Base-by-base conservation (phyloP, 2,329 filamentous ascomycete genomes). In the Ceratocystis papillata region DNA sequence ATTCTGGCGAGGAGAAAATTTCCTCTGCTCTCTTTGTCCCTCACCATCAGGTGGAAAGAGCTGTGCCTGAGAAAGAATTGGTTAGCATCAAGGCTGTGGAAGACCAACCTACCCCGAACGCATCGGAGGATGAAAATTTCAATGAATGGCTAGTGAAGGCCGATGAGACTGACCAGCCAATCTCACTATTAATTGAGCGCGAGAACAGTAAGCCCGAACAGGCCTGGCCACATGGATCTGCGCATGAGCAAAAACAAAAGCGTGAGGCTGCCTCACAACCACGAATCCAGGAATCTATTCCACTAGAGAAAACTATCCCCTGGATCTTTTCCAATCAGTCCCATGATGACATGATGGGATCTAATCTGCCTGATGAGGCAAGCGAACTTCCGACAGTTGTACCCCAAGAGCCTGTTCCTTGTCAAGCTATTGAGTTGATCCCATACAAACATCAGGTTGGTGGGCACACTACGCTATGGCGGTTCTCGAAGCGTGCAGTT, bases 401-500 rank as follows among this genome's bases (percentile, higher is more conserved):
- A n/a, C 17, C 63, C 28, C 48, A 75, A 45, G 62, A 67, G 46
- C 66, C 66, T 7, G 59, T 50, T 22, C 90, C 92, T 2, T 80
- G 96, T 33, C 90, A 93, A 69, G 93, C 93, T 37, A 96, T 99
- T 70, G 92, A 97, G 75, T 80, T 99, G 68, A 96, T 96, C 72
- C 94, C 94, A 1, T 99, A 96, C 76, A 90, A 90, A 70, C 94
- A 99, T 76, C 94, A 99, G 76, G 94, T 99, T 65, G 94, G 94
- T 67, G 94, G 94, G 0, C 94, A 99, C 75, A 96, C 91, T 5
- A 96, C 93, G 0, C 83, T 99, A 45, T 99, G 96, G 83, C 87
- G 93, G 53, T 97, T 99, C 74, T 97, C 94, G 20, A 87, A 90
- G 70, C 85, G 92, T 71, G 94, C 94, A 66, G 92, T 99, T 10